Evolutionary conservation across 2,329 filamentous ascomycete species (phyloP), one percentile per base, ranked within the genome.

Genomic region (Sarocladiaceae sp.): DNA sequence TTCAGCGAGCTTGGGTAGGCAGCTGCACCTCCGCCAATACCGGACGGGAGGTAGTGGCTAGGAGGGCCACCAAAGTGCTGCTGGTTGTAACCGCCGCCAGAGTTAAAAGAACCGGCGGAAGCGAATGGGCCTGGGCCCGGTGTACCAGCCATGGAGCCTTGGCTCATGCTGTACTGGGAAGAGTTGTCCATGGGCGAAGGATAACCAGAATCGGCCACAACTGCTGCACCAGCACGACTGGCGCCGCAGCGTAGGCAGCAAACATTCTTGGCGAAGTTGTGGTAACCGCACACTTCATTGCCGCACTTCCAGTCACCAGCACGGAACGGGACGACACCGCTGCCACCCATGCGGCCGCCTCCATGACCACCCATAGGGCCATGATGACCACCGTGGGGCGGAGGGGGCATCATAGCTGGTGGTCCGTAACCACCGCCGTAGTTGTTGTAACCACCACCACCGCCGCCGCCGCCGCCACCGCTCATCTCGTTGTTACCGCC

Each of bases 221-320:
- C 87, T 13, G 91, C 90, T 47, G 93, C 93, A 50, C 87, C 88
- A 49, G 91, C 91, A 56, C 93, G 88, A 64, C 89, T 94, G 44
- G 91, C 93, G 63, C 93, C 93, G 61, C 93, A 98, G 48, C 93
- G 87, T 50, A 98, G 80, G 66, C 93, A 98, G 68, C 88, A 95
- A 47, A 97, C 91, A 58, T 98, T 98, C 79, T 98, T 98, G 50
- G 93, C 93, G 62, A 98, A 98, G 72, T 98, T 98, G 73, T 98
- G 93, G 66, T 98, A 98, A 47, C 87, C 88, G 63, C 93, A 98
- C 29, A 90, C 89, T 60, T 98, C 93, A 52, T 93, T 93, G 46
- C 93, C 93, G 60, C 93, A 98, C 68, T 96, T 96, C 93, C 93
- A 98, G 61, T 98, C 93, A 59, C 93, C 93, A 45, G 93, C 93